Percentiles rank a stretch among this genome's conserved stretches.
Evolutionary conservation across 495 filamentous ascomycete genomes (phyloP).

Genomic region (Aspergillus nanangensis): DNA sequence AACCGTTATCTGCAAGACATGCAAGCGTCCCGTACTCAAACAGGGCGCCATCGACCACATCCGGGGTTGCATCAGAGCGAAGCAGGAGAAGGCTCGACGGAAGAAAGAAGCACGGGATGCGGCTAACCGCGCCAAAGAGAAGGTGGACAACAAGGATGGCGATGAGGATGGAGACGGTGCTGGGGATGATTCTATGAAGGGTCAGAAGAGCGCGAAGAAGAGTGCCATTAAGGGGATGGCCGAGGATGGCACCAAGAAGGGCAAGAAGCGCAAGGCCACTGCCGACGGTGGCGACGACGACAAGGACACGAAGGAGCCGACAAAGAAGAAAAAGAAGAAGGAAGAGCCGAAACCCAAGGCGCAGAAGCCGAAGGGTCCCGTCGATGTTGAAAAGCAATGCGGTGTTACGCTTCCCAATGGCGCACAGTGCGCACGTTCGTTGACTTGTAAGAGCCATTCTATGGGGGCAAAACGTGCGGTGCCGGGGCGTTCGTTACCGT

Average conservation of each 20-base stretch:
- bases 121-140: conserved; percentile 57
- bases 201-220: conserved; percentile 67
- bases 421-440: conserved; percentile 79
- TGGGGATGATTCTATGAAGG: conserved; percentile 36
- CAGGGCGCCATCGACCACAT: conserved; percentile 60
- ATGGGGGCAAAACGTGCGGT: conserved; percentile 96
- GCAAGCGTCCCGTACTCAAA: conserved; percentile 69
- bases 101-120: conserved; percentile 69
- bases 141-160: conserved; percentile 51
- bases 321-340: conserved; percentile 93
- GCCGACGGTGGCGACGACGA: conserved; percentile 50
- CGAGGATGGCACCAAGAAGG: conserved; percentile 60
- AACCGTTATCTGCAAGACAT: conserved; percentile 72
- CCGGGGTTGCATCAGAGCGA: conserved; percentile 65
- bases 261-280: conserved; percentile 85
- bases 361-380: conserved; percentile 87
- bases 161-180: conserved; percentile 30
- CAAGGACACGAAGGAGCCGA: conserved; percentile 60
- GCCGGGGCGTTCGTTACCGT: conserved; percentile 83
- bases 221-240: conserved; percentile 60
- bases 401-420: conserved; percentile 84
- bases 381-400: conserved; percentile 96
- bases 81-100: conserved; percentile 75
- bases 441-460: conserved; percentile 94
- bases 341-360: conserved; percentile 82